These are phyloP conservation scores for Metschnikowia noctiluminum DNA, from an alignment of 805 yeast genomes.

Conservation along the genomic window DNA sequence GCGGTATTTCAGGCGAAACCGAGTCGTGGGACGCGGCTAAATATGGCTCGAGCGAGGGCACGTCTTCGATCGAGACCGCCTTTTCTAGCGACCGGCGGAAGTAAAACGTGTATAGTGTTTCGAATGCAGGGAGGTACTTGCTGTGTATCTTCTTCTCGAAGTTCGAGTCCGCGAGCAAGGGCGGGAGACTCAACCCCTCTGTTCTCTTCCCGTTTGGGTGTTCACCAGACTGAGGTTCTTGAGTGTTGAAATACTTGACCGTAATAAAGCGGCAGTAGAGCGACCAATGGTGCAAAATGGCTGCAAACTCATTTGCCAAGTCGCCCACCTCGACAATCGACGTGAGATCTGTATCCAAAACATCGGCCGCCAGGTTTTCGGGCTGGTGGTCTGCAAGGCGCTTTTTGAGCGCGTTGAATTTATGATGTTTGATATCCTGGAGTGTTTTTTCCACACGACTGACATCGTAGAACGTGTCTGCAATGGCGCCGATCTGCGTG, in stretches of 20 bases:
- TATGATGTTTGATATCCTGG: slow-evolving; percentile 53
- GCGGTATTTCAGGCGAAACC: slow-evolving; percentile 52
- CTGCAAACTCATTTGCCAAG: slow-evolving; percentile 63
- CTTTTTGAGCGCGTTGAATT: slow-evolving; percentile 26
- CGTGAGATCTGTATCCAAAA: slow-evolving; percentile 34
- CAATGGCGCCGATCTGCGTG: slow-evolving; percentile 83
- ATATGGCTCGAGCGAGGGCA: slow-evolving; percentile 52
- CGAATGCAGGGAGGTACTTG: slow-evolving; percentile 60
- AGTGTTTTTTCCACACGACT: slow-evolving; percentile 55
- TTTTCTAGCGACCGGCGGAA: slow-evolving; percentile 77
- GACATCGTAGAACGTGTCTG: slow-evolving; percentile 81
- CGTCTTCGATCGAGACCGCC: slow-evolving; percentile 73
- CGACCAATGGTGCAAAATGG: slow-evolving; percentile 83
- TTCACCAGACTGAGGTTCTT: neutral
- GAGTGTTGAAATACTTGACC: slow-evolving; percentile 51
- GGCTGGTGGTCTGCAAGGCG: slow-evolving; percentile 7
- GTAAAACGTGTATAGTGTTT: slow-evolving; percentile 59
- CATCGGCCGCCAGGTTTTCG: slow-evolving; percentile 14
- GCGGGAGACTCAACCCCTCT: slow-evolving; percentile 41
- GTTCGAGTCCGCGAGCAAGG: slow-evolving; percentile 49
- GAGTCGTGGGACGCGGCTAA: slow-evolving; percentile 21
- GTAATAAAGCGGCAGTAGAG: slow-evolving; percentile 71
- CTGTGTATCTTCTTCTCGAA: slow-evolving; percentile 54
- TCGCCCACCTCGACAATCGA: slow-evolving; percentile 67
- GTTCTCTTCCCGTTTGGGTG: slow-evolving; percentile 4